phyloP scores from a whole-genome alignment of 352 stramenopile genomes.

The Phytophthora foliorum region DNA sequence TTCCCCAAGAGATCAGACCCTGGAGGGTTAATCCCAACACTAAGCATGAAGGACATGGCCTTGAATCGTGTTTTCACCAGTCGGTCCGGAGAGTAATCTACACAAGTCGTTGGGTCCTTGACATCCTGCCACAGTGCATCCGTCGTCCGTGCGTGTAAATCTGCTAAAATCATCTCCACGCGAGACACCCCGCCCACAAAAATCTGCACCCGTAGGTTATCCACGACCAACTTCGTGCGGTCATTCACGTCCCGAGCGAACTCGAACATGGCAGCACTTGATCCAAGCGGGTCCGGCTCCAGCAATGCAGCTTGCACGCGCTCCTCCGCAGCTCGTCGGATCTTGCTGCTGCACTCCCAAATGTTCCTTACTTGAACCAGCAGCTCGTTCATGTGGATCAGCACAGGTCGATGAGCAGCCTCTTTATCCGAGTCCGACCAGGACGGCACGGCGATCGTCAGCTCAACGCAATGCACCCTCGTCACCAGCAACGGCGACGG shows the following conservation, averaged over 20 bases:
- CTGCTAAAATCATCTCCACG: constrained; percentile 46
- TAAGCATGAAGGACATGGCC: constrained; percentile 65
- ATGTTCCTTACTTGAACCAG: constrained; percentile 60
- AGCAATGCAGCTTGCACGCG: constrained; percentile 47
- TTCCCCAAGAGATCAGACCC: neutral
- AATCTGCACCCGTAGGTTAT: constrained; percentile 65
- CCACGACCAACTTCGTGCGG: constrained; percentile 54
- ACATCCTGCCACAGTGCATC: constrained; percentile 79
- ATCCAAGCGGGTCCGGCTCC: constrained; percentile 68
- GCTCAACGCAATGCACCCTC: constrained; percentile 57
- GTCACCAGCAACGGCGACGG: constrained; percentile 63
- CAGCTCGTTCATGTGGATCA: constrained; percentile 57
- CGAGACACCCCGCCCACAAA: constrained; percentile 49
- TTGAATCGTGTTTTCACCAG: constrained; percentile 77
- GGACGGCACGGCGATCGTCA: constrained; percentile 67
- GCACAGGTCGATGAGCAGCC: constrained; percentile 55
- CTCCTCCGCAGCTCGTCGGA: constrained; percentile 42
- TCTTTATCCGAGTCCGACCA: constrained; percentile 66
- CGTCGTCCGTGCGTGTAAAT: constrained; percentile 66
- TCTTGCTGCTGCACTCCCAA: constrained; percentile 57
- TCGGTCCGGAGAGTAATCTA: constrained; percentile 68
- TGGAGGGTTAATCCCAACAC: constrained; percentile 36
- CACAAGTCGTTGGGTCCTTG: constrained; percentile 58
- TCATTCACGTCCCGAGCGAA: constrained; percentile 68
- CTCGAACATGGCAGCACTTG: constrained; percentile 66